Percentiles rank a stretch among this genome's conserved stretches.
phyloP scores from a whole-genome alignment of 176 grass and related monocot species.

The Oryza rufipogon region DNA sequence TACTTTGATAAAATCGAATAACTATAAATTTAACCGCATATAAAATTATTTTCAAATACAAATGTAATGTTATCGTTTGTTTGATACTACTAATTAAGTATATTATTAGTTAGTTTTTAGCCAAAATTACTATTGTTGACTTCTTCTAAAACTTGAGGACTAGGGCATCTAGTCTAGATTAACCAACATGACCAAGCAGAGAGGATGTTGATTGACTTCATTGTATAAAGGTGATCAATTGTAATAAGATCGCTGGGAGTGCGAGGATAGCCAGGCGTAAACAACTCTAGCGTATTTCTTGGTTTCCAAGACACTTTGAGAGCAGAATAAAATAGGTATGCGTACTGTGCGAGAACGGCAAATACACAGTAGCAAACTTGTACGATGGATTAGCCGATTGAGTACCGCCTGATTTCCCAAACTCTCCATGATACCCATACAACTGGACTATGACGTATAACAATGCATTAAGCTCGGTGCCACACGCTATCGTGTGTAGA shows the following conservation, averaged over 20 bases:
- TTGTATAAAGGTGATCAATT: background rate
- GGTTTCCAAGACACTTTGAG: slow-evolving; percentile 7
- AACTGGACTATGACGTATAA: background rate
- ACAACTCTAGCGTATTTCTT: background rate
- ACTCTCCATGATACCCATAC: background rate
- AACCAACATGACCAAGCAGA: too few species aligned
- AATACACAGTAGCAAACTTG: background rate
- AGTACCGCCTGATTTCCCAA: background rate
- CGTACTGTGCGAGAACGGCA: background rate
- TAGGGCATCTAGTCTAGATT: too few species aligned
- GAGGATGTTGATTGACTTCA: too few species aligned
- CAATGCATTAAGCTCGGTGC: background rate
- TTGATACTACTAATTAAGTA: too few species aligned
- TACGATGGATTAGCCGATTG: background rate
- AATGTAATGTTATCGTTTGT: too few species aligned
- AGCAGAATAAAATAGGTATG: background rate
- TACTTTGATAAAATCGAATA: too few species aligned
- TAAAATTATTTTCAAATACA: too few species aligned
- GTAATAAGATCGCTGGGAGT: background rate
- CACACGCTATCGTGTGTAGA: background rate
- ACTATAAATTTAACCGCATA: too few species aligned
- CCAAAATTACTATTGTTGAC: too few species aligned
- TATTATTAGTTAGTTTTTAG: too few species aligned
- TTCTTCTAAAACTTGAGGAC: too few species aligned
- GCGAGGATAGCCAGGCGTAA: background rate